Conservation (phyloP, 139 green algal species). For the Mychonastes homosphaera region DNA sequence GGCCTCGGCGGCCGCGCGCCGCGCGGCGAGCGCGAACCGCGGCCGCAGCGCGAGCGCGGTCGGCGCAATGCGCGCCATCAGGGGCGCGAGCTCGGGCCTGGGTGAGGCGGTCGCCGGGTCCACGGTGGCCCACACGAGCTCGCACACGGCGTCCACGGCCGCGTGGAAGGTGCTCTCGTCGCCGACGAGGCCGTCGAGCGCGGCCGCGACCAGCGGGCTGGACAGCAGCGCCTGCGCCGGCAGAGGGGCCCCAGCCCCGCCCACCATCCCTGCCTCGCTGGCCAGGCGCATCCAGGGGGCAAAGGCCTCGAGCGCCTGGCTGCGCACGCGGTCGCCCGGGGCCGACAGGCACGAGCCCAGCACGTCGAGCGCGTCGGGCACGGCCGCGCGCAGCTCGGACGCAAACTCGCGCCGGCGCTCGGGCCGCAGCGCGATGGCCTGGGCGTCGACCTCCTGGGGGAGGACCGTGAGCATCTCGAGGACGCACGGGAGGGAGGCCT, state of each 20-base stretch:
- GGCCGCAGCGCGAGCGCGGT: slow-evolving; percentile 64
- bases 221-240: neutral
- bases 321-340: slow-evolving; percentile 20
- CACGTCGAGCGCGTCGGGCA: slow-evolving; percentile 48
- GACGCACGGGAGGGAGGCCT: slow-evolving; percentile 53
- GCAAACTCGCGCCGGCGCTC: slow-evolving; percentile 57
- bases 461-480: slow-evolving; percentile 82
- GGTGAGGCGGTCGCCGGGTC: slow-evolving; percentile 13
- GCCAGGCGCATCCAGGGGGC: slow-evolving; percentile 66
- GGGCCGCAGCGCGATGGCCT: slow-evolving; percentile 53
- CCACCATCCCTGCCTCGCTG: slow-evolving; percentile 22
- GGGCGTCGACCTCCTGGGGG: slow-evolving; percentile 59
- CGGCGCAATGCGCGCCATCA: slow-evolving; percentile 62
- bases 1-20: no score
- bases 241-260: slow-evolving; percentile 9
- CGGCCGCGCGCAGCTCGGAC: slow-evolving; percentile 44
- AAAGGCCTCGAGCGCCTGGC: slow-evolving; percentile 62
- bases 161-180: slow-evolving; percentile 54
- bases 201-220: slow-evolving; percentile 39
- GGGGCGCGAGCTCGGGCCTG: slow-evolving; percentile 40
- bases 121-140: slow-evolving; percentile 54
- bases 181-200: slow-evolving; percentile 48
- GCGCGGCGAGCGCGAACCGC: slow-evolving; percentile 46
- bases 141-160: slow-evolving; percentile 62
- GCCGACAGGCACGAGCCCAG: slow-evolving; percentile 41